A percentile compares a stretch with the other conserved stretches of the same genome.
Conservation (phyloP, 192 early-diverging fungal genomes). For the Coemansia sp. region DNA sequence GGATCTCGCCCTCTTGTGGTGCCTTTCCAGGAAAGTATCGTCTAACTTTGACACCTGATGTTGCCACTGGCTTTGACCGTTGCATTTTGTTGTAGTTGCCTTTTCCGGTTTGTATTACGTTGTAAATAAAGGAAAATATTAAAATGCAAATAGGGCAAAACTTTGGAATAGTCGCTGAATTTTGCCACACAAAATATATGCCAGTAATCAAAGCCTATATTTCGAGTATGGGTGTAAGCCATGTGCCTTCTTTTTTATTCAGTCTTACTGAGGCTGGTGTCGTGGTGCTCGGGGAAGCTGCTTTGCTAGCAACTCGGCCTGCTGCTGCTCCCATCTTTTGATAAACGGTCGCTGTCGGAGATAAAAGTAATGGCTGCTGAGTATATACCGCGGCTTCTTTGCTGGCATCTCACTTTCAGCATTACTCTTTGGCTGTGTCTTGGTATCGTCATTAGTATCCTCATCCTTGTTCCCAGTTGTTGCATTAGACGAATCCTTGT, state of each 20-base stretch:
- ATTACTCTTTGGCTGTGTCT: background rate
- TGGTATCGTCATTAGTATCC: background rate
- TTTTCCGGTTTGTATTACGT: background rate
- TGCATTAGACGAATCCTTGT: background rate
- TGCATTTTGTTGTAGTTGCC: background rate
- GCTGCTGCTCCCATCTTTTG: constrained; percentile 22
- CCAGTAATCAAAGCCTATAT: too few relatives aligned
- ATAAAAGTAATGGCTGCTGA: constrained; percentile 30
- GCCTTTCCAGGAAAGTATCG: constrained; percentile 53
- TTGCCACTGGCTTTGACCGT: constrained; percentile 10
- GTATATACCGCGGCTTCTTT: constrained; percentile 4
- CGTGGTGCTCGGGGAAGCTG: constrained; percentile 18
- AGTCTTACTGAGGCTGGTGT: background rate
- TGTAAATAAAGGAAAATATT: too few relatives aligned
- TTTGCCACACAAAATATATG: too few relatives aligned
- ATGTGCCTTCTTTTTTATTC: background rate
- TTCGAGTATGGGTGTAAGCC: too few relatives aligned
- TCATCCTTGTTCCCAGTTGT: background rate
- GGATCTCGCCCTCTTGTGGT: constrained; percentile 7
- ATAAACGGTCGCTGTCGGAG: constrained; percentile 29
- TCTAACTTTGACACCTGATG: constrained; percentile 33
- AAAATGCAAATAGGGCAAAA: too few relatives aligned
- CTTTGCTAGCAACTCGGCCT: constrained; percentile 11
- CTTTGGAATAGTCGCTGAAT: too few relatives aligned
- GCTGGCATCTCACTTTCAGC: background rate